phyloP scores from a whole-genome alignment of 441 rosid genomes.

The Raphanus hybrid region DNA sequence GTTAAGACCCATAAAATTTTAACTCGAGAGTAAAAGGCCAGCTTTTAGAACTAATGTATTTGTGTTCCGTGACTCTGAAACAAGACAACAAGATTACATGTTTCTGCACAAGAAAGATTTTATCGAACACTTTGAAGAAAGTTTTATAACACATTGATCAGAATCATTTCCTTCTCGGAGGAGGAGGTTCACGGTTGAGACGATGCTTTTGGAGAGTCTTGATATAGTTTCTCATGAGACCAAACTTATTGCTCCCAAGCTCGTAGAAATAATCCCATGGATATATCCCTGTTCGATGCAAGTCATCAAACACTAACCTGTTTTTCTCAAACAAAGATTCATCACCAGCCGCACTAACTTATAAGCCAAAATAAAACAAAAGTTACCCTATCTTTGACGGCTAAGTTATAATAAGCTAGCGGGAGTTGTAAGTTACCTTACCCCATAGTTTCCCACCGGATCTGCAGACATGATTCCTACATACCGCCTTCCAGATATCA shows the following conservation, averaged over 20 bases:
- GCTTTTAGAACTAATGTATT: background rate
- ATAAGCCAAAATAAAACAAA: background rate
- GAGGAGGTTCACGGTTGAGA: conserved; percentile 83
- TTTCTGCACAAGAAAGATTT: conserved; percentile 15
- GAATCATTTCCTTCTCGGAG: conserved; percentile 52
- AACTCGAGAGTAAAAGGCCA: background rate
- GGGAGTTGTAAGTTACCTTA: conserved; percentile 58
- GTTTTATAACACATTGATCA: conserved; percentile 3
- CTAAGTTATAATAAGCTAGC: background rate
- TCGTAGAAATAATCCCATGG: conserved; percentile 88
- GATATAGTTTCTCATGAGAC: conserved; percentile 78
- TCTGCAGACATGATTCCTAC: conserved; percentile 96
- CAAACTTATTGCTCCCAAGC: conserved; percentile 85
- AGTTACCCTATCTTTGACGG: background rate
- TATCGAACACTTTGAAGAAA: conserved; percentile 10
- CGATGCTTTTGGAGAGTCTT: conserved; percentile 76
- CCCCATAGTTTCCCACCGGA: conserved; percentile 95
- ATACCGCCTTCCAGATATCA: conserved; percentile 84
- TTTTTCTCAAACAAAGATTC: conserved; percentile 24
- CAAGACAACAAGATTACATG: conserved; percentile 21
- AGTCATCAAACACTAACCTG: conserved; percentile 89
- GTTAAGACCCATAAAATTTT: background rate
- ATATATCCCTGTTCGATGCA: conserved; percentile 92
- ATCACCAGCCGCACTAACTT: background rate
- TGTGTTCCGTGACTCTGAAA: background rate